Conservation (phyloP, 2,329 filamentous ascomycete genomes). For the Pleurostoma richardsiae region DNA sequence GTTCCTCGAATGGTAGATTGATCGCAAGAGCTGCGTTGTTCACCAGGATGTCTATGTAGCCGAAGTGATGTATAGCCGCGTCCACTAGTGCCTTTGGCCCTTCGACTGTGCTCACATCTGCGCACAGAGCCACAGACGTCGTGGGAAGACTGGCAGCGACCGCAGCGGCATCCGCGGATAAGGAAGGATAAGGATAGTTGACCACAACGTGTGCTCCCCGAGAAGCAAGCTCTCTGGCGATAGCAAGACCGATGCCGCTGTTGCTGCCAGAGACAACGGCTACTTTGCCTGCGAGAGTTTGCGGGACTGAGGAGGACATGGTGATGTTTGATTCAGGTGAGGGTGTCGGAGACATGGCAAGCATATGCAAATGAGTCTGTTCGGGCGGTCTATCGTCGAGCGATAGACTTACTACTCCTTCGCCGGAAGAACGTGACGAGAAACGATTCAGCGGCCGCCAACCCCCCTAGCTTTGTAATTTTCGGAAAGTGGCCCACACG, state of each 20-base stretch:
- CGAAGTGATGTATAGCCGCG: conserved; percentile 24
- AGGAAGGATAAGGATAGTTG: conserved; percentile 36
- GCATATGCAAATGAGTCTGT: no score
- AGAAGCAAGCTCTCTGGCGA: conserved; percentile 34
- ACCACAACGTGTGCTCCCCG: conserved; percentile 41
- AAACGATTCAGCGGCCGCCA: no score
- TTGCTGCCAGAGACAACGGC: conserved; percentile 43
- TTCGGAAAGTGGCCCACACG: no score
- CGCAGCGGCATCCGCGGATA: conserved; percentile 20
- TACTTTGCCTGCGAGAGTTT: conserved; percentile 31
- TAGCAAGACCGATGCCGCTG: conserved; percentile 39
- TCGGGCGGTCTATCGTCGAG: no score
- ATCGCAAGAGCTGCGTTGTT: conserved; percentile 29
- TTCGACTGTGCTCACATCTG: conserved; percentile 30
- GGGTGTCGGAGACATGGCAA: no score
- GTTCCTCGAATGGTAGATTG: conserved; percentile 28
- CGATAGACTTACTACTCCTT: no score
- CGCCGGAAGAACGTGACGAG: no score
- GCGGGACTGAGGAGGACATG: no score
- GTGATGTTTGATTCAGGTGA: no score
- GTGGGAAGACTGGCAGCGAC: conserved; percentile 18
- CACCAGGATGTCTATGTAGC: conserved; percentile 31
- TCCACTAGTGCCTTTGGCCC: conserved; percentile 29
- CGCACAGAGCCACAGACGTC: conserved; percentile 30
- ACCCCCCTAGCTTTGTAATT: no score